phyloP scores from a whole-genome alignment of 345 rosid genomes.

The Bretschneidera sinensis region DNA sequence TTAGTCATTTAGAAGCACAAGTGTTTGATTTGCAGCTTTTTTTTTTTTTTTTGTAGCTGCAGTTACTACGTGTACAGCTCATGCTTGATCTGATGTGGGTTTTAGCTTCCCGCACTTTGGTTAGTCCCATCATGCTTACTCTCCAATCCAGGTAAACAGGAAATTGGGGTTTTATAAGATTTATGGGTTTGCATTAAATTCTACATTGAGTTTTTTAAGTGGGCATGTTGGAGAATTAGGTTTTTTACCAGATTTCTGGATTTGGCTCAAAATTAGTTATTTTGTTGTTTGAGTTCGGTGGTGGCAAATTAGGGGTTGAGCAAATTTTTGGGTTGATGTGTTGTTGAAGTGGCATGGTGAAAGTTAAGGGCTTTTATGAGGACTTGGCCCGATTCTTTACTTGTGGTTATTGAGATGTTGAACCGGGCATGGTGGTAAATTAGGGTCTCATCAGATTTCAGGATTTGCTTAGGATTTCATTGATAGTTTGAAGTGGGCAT shows the following conservation, averaged over 20 bases:
- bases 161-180: not conserved
- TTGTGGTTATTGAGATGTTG: not conserved
- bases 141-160: conserved; percentile 7
- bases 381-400: not conserved
- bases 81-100: conserved; percentile 37
- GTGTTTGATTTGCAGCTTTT: conserved; percentile 7
- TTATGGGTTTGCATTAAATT: conserved; percentile 4
- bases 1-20: not conserved
- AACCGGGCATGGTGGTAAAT: not conserved
- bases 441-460: conserved; percentile 18
- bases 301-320: not conserved
- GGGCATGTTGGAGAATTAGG: no score
- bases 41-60: no score
- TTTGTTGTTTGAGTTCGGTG: not conserved
- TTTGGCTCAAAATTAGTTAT: not conserved
- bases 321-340: not conserved
- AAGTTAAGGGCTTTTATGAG: conserved; percentile 6
- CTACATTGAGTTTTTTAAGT: no score
- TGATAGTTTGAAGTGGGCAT: conserved; percentile 37
- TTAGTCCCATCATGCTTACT: not conserved
- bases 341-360: conserved; percentile 15
- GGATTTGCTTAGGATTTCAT: conserved; percentile 18
- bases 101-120: conserved; percentile 8
- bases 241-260: not conserved
- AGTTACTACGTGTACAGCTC: conserved; percentile 9